Base-by-base conservation (phyloP, 176 grass and related monocot species). In the Metroxylon sagu region DNA sequence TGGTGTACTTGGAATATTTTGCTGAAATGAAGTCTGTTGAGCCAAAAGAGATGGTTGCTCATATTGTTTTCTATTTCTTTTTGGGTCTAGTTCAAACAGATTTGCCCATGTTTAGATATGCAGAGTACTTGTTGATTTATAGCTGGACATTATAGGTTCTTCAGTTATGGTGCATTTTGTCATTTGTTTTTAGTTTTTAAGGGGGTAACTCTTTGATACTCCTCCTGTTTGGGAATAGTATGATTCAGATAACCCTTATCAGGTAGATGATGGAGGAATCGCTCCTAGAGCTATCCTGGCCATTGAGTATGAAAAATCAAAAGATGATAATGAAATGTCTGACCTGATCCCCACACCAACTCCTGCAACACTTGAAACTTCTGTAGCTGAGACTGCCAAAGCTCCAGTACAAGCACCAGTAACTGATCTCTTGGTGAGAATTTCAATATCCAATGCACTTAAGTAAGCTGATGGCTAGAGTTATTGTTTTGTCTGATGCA, bases 371-470 rank as follows among this genome's bases (percentile, higher is more conserved):
- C 54, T 14, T 59, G 55, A 59, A 71, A 25, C 21, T 7, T 25
- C 23, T 4, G 31, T 17, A 71, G 5, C 21, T 50, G 68, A 59
- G 50, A 29, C 16, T 27, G 6, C 25, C 52, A 17, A 71, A 27
- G 35, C 25, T 50, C 35, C 54, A 58, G 31, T 50, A 57, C 19
- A 58, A 26, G 14, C 14, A 28, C 19, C 49, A 19, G 12, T 6
- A 14, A 51, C 3, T 27, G 67, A 71, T 60, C 56, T 71, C 16
- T 16, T 71, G 56, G 68, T 60, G 51, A 19, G 48, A 60, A 27
- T 25, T 39, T 71, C 23, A 52, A 71, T 50, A 19, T 8, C 16
- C 25, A 18, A 71, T 4, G 4, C 31, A 23, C 6, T 39, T 6
- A 1, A n/a, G 5, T 59, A 18, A 28, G 14, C 19, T 59, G 19